These are phyloP conservation scores for Pogostemon cablin DNA, from an alignment of 257 asterid species.

Conservation along the genomic window DNA sequence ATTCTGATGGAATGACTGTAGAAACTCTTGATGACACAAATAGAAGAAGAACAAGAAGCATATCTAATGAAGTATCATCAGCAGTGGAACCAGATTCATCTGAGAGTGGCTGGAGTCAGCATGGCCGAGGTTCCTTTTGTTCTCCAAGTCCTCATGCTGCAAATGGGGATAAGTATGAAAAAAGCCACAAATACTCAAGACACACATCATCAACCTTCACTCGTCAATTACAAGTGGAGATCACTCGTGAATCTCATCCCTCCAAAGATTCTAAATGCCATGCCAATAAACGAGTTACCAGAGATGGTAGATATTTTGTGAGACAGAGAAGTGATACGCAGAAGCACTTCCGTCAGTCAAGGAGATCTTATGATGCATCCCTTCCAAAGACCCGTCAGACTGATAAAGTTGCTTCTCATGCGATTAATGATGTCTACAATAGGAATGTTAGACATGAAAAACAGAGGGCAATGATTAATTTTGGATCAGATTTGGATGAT, in stretches of 20 bases:
- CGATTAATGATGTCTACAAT: conserved; percentile 35
- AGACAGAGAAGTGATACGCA: conserved; percentile 36
- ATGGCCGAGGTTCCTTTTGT: conserved; percentile 37
- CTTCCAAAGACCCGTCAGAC: conserved; percentile 31
- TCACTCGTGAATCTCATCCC: conserved; percentile 31
- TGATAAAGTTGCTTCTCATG: conserved; percentile 38
- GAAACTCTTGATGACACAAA: conserved; percentile 39
- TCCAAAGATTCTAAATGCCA: conserved; percentile 33
- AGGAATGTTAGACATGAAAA: conserved; percentile 30
- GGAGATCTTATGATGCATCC: conserved; percentile 34
- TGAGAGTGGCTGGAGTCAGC: conserved; percentile 37
- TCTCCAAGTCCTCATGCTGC: conserved; percentile 37
- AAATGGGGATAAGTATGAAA: conserved; percentile 32
- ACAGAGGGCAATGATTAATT: conserved; percentile 29
- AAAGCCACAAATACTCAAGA: conserved; percentile 31
- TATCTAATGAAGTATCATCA: conserved; percentile 31
- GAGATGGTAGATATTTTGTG: conserved; percentile 30
- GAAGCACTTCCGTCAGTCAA: conserved; percentile 31
- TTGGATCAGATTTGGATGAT: conserved; percentile 34
- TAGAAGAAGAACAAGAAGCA: conserved; percentile 31
- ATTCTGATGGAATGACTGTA: conserved; percentile 42
- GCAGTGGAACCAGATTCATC: conserved; percentile 40
- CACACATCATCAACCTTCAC: conserved; percentile 29
- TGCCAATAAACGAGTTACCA: conserved; percentile 26
- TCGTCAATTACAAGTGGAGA: conserved; percentile 30